phyloP scores from a whole-genome alignment of 2,329 filamentous ascomycete species.

The Aspergillus chevalieri region DNA sequence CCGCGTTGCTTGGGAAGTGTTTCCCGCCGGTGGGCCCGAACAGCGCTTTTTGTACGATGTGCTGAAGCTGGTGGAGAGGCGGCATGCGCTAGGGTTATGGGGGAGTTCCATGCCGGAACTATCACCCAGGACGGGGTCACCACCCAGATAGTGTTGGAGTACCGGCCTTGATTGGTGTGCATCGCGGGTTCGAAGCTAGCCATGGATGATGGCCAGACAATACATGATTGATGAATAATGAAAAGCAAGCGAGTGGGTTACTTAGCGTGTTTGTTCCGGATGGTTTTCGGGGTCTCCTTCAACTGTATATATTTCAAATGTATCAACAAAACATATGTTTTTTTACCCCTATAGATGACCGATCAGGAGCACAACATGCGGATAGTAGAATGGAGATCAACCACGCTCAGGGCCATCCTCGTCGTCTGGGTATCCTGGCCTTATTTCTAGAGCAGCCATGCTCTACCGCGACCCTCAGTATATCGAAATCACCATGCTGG shows the following conservation, averaged over 20 bases:
- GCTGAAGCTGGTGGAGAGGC: slow-evolving; percentile 27
- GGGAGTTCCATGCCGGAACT: slow-evolving; percentile 31
- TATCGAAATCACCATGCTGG: too few species aligned
- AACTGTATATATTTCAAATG: background rate
- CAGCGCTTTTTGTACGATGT: slow-evolving; percentile 27
- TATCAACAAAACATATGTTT: background rate
- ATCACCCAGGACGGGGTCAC: slow-evolving; percentile 22
- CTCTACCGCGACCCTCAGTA: too few species aligned
- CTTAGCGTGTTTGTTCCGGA: background rate
- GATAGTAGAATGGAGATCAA: background rate
- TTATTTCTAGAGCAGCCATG: too few species aligned
- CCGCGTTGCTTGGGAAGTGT: slow-evolving; percentile 33
- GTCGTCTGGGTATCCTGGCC: too few species aligned
- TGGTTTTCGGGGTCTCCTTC: background rate
- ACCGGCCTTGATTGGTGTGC: too few species aligned
- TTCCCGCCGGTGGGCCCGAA: slow-evolving; percentile 27
- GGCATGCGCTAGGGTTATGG: slow-evolving; percentile 31
- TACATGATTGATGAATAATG: background rate
- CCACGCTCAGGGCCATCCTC: background rate
- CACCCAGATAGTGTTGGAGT: slow-evolving; percentile 4
- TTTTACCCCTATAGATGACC: too few species aligned
- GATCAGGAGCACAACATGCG: background rate
- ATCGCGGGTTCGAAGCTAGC: too few species aligned
- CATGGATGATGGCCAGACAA: too few species aligned
- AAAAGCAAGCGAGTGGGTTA: background rate